Evolutionary conservation across 1,284 basidiomycete species (phyloP).

Genomic region (Malassezia pachydermatis): DNA sequence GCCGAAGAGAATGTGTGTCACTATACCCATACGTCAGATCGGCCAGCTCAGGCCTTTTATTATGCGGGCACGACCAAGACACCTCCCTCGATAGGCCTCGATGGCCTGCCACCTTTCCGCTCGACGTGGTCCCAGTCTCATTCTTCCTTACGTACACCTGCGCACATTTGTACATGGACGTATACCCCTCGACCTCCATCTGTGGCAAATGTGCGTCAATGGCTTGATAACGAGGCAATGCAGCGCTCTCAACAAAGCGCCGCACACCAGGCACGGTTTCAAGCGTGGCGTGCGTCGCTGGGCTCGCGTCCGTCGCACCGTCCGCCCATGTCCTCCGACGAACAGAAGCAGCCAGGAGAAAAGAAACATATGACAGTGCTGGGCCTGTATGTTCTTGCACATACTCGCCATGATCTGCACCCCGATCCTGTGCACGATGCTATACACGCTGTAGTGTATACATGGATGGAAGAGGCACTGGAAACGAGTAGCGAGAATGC

Average conservation of each 20-base stretch:
- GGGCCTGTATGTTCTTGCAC: constrained; percentile 45
- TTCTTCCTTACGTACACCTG: too few relatives aligned
- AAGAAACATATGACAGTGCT: constrained; percentile 60
- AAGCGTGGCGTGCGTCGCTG: neutral
- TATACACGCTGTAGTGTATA: constrained; percentile 63
- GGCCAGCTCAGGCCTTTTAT: constrained; percentile 61
- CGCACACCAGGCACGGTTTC: neutral
- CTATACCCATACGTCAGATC: constrained; percentile 66
- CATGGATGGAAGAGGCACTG: constrained; percentile 57
- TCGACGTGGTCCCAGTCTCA: too few relatives aligned
- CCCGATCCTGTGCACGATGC: constrained; percentile 65
- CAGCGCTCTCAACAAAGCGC: neutral
- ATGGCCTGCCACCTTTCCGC: constrained; percentile 46
- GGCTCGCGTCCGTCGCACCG: neutral
- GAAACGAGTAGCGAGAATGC: neutral
- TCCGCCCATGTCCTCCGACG: neutral
- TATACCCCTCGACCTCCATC: constrained; percentile 23
- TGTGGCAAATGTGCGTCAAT: neutral
- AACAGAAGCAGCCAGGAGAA: neutral
- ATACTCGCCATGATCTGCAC: constrained; percentile 57
- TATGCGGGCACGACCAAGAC: constrained; percentile 72
- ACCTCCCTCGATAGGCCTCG: constrained; percentile 49
- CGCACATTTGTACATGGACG: too few relatives aligned
- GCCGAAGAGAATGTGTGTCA: too few relatives aligned
- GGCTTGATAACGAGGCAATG: neutral